Evolutionary conservation across 768 basidiomycete species (phyloP).

Genomic region (Collybia sordida): DNA sequence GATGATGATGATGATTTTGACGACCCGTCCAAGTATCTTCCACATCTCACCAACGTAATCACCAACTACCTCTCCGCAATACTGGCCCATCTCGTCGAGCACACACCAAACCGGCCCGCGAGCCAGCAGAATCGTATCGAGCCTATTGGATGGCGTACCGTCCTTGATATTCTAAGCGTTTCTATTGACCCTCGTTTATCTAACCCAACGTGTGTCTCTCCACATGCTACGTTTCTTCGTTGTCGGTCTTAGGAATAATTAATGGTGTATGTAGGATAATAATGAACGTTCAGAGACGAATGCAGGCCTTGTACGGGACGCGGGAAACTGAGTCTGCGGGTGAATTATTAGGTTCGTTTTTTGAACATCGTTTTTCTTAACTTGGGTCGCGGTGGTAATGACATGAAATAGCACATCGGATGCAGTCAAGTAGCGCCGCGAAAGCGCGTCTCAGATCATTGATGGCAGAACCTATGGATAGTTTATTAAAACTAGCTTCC

Average conservation of each 20-base stretch:
- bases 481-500: constrained; percentile 5
- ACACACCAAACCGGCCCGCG: constrained; percentile 52
- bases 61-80: constrained; percentile 49
- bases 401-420: constrained; percentile 6
- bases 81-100: constrained; percentile 52
- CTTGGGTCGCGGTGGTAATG: neutral
- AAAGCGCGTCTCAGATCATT: constrained; percentile 10
- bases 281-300: constrained; percentile 16
- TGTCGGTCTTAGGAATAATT: constrained; percentile 2
- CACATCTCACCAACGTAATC: constrained; percentile 41
- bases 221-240: neutral
- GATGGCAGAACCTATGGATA: constrained; percentile 4
- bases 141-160: constrained; percentile 61
- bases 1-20: constrained; percentile 19
- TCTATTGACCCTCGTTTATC: constrained; percentile 32
- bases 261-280: constrained; percentile 15
- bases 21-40: constrained; percentile 27
- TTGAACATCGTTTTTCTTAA: constrained; percentile 1
- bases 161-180: constrained; percentile 53
- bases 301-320: constrained; percentile 13
- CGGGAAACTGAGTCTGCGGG: neutral
- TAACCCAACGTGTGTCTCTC: constrained; percentile 34
- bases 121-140: constrained; percentile 66
- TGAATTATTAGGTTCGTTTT: constrained; percentile 12
- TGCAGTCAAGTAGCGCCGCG: constrained; percentile 6